phyloP scores from a whole-genome alignment of 129 eudicot genomes.

The Oenanthe sinensis region DNA sequence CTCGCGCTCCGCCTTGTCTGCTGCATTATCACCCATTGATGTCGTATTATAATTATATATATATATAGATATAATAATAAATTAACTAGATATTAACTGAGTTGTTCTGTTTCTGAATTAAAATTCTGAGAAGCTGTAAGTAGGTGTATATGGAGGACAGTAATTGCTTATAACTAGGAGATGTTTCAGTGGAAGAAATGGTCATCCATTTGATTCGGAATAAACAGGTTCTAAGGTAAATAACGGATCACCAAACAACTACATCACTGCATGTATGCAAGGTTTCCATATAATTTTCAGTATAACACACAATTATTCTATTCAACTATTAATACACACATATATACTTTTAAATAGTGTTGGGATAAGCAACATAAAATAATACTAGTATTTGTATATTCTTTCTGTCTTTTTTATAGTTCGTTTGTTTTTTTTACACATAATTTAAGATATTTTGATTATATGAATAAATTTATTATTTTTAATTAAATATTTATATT shows the following conservation, averaged over 20 bases:
- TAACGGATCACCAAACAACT: background rate
- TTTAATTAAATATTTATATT: too few species aligned
- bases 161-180: background rate
- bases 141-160: background rate
- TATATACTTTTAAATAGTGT: too few species aligned
- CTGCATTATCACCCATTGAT: constrained; percentile 42
- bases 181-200: background rate
- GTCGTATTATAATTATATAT: background rate
- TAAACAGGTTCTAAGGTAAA: constrained; percentile 2
- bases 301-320: too few species aligned
- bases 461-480: too few species aligned
- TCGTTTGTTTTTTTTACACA: too few species aligned
- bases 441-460: too few species aligned
- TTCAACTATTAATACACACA: too few species aligned
- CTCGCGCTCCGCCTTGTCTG: constrained; percentile 46
- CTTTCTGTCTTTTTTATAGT: too few species aligned
- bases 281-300: background rate
- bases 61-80: too few species aligned
- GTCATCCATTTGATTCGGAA: background rate
- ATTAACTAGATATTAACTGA: background rate
- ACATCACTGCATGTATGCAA: background rate
- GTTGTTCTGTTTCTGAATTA: background rate
- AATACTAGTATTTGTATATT: too few species aligned
- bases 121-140: background rate
- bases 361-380: too few species aligned